These are phyloP conservation scores for Phyllosticta citribraziliensis DNA, from an alignment of 2,329 filamentous ascomycete genomes.

Conservation along the genomic window DNA sequence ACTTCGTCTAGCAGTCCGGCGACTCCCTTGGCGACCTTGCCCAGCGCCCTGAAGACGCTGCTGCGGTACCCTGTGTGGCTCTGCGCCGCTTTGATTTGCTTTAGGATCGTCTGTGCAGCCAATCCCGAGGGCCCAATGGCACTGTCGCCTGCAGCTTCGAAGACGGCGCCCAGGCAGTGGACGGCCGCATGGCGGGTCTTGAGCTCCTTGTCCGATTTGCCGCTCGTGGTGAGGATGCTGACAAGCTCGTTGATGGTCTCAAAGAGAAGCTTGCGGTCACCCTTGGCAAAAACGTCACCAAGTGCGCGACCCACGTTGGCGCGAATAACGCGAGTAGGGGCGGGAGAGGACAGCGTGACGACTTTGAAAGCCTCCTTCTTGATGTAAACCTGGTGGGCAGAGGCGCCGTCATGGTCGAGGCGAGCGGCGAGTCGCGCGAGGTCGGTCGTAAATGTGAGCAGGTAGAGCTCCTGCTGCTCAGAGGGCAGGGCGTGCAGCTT, in stretches of 20 bases:
- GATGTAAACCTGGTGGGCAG: slow-evolving; percentile 78
- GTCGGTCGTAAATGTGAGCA: slow-evolving; percentile 78
- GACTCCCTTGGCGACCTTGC: slow-evolving; percentile 68
- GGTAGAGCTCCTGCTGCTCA: slow-evolving; percentile 91
- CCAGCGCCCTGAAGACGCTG: slow-evolving; percentile 63
- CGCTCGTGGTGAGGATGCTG: slow-evolving; percentile 55
- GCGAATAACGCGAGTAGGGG: slow-evolving; percentile 78
- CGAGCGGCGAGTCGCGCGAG: slow-evolving; percentile 69
- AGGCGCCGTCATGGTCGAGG: slow-evolving; percentile 69
- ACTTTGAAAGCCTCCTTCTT: slow-evolving; percentile 94
- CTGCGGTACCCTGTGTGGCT: slow-evolving; percentile 75
- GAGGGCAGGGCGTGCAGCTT: slow-evolving; percentile 83
- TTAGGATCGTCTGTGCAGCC: slow-evolving; percentile 61
- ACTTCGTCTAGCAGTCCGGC: slow-evolving; percentile 70
- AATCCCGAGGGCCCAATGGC: slow-evolving; percentile 74
- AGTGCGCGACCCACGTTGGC: slow-evolving; percentile 83
- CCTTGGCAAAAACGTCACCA: slow-evolving; percentile 69
- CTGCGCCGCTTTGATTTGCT: slow-evolving; percentile 68
- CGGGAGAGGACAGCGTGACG: slow-evolving; percentile 69
- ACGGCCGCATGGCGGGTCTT: slow-evolving; percentile 79
- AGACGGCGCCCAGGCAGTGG: slow-evolving; percentile 78
- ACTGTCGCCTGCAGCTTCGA: slow-evolving; percentile 86
- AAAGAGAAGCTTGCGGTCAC: slow-evolving; percentile 84
- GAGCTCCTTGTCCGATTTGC: slow-evolving; percentile 67
- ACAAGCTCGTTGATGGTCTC: slow-evolving; percentile 89